Conservation (phyloP, 257 asterid species). For the Solanum acaule region DNA sequence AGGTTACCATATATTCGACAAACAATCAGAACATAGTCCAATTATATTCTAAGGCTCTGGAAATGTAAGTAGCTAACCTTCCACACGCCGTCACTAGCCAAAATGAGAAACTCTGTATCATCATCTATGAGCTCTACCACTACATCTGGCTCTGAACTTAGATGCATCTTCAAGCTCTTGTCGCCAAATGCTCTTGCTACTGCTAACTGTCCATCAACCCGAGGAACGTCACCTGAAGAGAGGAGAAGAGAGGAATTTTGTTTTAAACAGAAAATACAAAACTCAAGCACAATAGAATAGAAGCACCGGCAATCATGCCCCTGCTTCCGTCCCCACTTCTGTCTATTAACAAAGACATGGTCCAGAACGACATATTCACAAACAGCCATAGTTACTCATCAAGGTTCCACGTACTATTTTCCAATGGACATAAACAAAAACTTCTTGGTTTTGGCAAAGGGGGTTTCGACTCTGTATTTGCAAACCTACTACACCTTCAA, state of each 20-base stretch:
- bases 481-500: neutral
- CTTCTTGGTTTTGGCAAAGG: neutral
- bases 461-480: neutral
- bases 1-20: neutral
- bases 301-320: neutral
- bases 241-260: neutral
- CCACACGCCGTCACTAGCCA: conserved; percentile 98
- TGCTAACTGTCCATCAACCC: conserved; percentile 90
- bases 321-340: neutral
- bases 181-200: conserved; percentile 99
- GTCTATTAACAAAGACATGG: neutral
- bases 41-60: neutral
- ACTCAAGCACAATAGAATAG: neutral
- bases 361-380: neutral
- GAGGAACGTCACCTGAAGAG: conserved; percentile 72
- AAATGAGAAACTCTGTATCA: conserved; percentile 51
- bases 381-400: neutral
- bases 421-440: neutral
- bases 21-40: neutral
- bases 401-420: neutral
- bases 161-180: conserved; percentile 77
- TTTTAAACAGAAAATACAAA: neutral
- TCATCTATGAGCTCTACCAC: conserved; percentile 50
- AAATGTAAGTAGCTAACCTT: conserved; percentile 34
- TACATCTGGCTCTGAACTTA: conserved; percentile 84